Base-by-base conservation (phyloP, 805 yeast species). In the Ogataea nitratoaversa region DNA sequence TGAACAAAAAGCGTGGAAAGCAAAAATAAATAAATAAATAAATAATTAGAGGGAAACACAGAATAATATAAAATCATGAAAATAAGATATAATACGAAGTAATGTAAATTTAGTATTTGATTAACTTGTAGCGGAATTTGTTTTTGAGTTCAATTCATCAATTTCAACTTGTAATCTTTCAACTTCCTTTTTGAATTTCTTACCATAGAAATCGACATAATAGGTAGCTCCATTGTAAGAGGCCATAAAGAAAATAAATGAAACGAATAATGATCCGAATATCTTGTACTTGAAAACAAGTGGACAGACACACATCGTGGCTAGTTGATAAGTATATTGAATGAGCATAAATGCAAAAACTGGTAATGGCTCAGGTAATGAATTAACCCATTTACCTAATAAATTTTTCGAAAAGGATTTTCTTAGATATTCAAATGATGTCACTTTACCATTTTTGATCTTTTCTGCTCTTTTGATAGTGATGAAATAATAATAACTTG, bases 181-280 rank as follows among this genome's bases (percentile, higher is more conserved):
- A 19, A 91, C 89, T 59, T 93, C 96, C 53, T 83, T 86, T 55
- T 89, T 95, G 55, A 89, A 81, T 48, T 90, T 76, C 58, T 81
- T 84, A 17, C 98, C 98, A 63, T 89, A 93, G 37, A 83, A 82
- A 54, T 91, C 98, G 41, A 93, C 73, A 60, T 91, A 91, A 59
- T 87, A 91, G 0, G 95, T 87, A 2, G 98, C 99, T 22, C 99
- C 99, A 50, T 93, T 90, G 59, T 83, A 88, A 31, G 89, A 71
- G 2, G 98, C 95, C 59, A 78, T 73, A 34, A 80, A 60, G 51
- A 90, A 89, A n/a, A 91, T 86, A 37, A 74, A 70, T 2, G 77
- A 63, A 47, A 91, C 71, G 55, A 89, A 90, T 1, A 70, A 48
- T 1, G 82, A 76, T 19, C 93, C 86, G 2, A 85, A 75, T 32